Evolutionary conservation across 352 stramenopile species (phyloP).

Genomic region (Globisporangium ultimum): DNA sequence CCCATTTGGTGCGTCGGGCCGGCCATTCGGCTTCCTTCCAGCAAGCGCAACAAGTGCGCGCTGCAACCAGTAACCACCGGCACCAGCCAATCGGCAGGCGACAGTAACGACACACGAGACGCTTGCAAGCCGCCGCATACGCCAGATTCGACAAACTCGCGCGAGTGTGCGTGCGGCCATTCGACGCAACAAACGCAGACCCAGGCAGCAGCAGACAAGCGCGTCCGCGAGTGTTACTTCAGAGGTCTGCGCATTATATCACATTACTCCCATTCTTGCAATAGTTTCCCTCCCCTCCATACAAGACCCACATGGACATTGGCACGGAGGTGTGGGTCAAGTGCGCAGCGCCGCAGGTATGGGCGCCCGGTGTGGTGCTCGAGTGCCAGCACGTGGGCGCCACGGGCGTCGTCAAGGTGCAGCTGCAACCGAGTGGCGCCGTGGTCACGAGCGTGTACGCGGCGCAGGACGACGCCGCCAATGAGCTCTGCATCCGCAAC

Average conservation of each 20-base stretch:
- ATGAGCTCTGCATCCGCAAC: slow-evolving; percentile 71
- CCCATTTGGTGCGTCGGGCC: too few relatives aligned
- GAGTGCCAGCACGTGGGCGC: slow-evolving; percentile 48
- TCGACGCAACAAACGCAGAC: too few relatives aligned
- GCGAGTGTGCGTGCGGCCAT: too few relatives aligned
- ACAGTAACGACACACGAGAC: too few relatives aligned
- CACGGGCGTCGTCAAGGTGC: slow-evolving; percentile 43
- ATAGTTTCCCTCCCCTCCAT: too few relatives aligned
- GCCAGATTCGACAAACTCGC: too few relatives aligned
- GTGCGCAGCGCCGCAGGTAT: slow-evolving; percentile 49
- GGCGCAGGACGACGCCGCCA: slow-evolving; percentile 24
- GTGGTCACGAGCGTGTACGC: slow-evolving; percentile 41
- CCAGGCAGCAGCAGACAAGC: neutral
- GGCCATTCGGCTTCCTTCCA: neutral
- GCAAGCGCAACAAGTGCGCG: slow-evolving; percentile 4
- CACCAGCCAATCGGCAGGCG: too few relatives aligned
- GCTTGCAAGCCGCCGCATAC: too few relatives aligned
- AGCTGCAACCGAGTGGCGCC: slow-evolving; percentile 27
- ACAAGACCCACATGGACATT: slow-evolving; percentile 45
- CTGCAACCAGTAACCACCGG: too few relatives aligned
- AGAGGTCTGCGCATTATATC: neutral
- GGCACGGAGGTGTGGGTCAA: slow-evolving; percentile 83
- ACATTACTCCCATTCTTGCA: too few relatives aligned
- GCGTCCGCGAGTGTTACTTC: slow-evolving; percentile 7
- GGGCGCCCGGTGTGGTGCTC: slow-evolving; percentile 62